Conservation (phyloP, 1,284 basidiomycete genomes). For the Singerocomus rubriflavus region DNA sequence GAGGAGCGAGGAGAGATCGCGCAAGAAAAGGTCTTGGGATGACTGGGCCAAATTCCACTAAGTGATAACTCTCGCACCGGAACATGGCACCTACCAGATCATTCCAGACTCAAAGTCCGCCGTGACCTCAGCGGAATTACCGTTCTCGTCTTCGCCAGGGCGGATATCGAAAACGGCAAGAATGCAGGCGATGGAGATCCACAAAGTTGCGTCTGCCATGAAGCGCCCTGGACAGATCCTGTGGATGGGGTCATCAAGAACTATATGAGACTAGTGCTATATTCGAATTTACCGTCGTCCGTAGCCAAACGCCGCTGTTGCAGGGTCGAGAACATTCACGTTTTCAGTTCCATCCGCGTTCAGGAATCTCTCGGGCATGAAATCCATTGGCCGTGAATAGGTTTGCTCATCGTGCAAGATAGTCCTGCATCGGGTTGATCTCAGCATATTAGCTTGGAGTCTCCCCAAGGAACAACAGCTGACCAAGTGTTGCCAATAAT, state of each 20-base stretch:
- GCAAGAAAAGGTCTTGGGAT: slow-evolving; percentile 30
- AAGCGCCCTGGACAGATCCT: slow-evolving; percentile 50
- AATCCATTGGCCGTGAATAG: slow-evolving; percentile 40
- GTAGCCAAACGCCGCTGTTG: slow-evolving; percentile 46
- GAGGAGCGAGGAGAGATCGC: slow-evolving; percentile 33
- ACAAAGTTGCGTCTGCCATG: slow-evolving; percentile 47
- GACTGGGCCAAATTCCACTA: slow-evolving; percentile 16
- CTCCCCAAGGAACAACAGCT: slow-evolving; percentile 1
- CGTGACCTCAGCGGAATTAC: slow-evolving; percentile 30
- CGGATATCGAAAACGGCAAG: slow-evolving; percentile 43
- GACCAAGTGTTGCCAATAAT: slow-evolving; percentile 42
- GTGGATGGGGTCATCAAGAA: not conserved
- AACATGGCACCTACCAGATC: slow-evolving; percentile 37
- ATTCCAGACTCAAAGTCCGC: slow-evolving; percentile 44
- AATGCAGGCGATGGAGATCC: slow-evolving; percentile 52
- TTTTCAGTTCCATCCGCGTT: slow-evolving; percentile 32
- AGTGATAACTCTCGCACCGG: not conserved
- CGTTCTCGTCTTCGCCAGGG: slow-evolving; percentile 37
- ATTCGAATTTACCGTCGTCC: slow-evolving; percentile 37
- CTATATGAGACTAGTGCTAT: not conserved
- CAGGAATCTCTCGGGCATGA: slow-evolving; percentile 47
- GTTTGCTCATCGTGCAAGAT: slow-evolving; percentile 46
- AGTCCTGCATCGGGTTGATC: slow-evolving; percentile 32
- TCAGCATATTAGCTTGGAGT: slow-evolving; percentile 5
- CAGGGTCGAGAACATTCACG: slow-evolving; percentile 37